These are phyloP conservation scores for Cyclocybe aegerita DNA, from an alignment of 768 basidiomycete genomes.

Conservation along the genomic window DNA sequence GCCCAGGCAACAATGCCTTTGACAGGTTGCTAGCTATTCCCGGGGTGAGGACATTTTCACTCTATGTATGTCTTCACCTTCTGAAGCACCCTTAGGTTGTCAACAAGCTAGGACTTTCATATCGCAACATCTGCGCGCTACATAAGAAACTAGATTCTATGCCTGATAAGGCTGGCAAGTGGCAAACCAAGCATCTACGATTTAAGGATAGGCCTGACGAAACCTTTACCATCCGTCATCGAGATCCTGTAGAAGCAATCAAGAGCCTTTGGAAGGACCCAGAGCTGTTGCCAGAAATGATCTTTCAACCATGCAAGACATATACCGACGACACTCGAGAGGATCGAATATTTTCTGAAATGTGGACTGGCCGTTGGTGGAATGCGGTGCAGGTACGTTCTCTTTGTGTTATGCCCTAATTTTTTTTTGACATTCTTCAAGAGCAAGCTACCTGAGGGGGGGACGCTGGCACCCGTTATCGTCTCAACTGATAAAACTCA, in stretches of 20 bases:
- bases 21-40: no score
- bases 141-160: constrained; percentile 26
- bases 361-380: constrained; percentile 39
- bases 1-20: no score
- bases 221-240: constrained; percentile 15
- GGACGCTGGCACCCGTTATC: constrained; percentile 36
- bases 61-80: no score
- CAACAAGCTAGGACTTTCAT: constrained; percentile 22
- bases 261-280: constrained; percentile 29
- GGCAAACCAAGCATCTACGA: constrained; percentile 16
- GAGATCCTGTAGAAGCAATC: constrained; percentile 30
- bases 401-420: background rate
- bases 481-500: constrained; percentile 36
- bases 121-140: constrained; percentile 19
- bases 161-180: constrained; percentile 23
- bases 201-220: constrained; percentile 22
- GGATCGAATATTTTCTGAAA: constrained; percentile 30
- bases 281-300: constrained; percentile 22
- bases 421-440: background rate
- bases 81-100: no score
- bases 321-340: constrained; percentile 14
- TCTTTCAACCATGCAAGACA: constrained; percentile 22
- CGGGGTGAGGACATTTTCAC: no score
- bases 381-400: constrained; percentile 32
- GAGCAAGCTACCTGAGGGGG: constrained; percentile 16